A percentile compares a stretch with the other conserved stretches of the same genome.
Evolutionary conservation across 164 flowering plant genomes (phyloP).

Genomic region (Santalum album): DNA sequence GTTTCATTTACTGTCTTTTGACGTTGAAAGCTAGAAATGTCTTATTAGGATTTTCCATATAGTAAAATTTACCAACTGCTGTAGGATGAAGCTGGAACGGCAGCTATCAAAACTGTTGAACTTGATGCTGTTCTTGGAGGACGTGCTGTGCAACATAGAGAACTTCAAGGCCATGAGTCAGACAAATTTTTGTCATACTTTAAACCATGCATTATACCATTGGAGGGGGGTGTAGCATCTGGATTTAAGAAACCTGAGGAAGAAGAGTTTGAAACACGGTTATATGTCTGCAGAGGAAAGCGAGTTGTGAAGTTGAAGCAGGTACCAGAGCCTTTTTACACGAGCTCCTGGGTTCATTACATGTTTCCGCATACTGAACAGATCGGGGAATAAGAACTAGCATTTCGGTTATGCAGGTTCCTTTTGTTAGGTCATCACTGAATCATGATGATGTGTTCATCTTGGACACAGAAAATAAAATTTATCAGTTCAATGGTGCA

Average conservation of each 20-base stretch:
- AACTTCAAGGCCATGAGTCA: conserved; percentile 94
- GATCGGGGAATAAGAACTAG: conserved; percentile 8
- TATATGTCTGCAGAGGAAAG: conserved; percentile 84
- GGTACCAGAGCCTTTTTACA: conserved; percentile 28
- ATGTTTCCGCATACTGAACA: neutral
- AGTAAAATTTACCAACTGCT: conserved; percentile 10
- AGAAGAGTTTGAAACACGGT: conserved; percentile 84
- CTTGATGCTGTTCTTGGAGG: conserved; percentile 97
- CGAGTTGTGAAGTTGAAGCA: conserved; percentile 86
- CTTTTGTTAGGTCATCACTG: conserved; percentile 84
- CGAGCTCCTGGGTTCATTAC: neutral
- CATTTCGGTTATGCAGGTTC: conserved; percentile 55
- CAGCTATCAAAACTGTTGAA: conserved; percentile 96
- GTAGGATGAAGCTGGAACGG: conserved; percentile 99
- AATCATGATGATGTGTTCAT: conserved; percentile 99
- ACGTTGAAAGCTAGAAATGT: neutral
- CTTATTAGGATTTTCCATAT: neutral
- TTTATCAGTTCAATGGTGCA: conserved; percentile 97
- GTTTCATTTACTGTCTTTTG: conserved; percentile 24
- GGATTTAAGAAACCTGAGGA: conserved; percentile 85
- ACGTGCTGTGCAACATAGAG: conserved; percentile 96
- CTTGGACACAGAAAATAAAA: conserved; percentile 75
- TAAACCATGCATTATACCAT: conserved; percentile 90
- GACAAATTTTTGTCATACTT: conserved; percentile 97
- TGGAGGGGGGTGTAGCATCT: conserved; percentile 98